These are phyloP conservation scores for Lactarius quietus DNA, from an alignment of 768 basidiomycete species.

Conservation along the genomic window DNA sequence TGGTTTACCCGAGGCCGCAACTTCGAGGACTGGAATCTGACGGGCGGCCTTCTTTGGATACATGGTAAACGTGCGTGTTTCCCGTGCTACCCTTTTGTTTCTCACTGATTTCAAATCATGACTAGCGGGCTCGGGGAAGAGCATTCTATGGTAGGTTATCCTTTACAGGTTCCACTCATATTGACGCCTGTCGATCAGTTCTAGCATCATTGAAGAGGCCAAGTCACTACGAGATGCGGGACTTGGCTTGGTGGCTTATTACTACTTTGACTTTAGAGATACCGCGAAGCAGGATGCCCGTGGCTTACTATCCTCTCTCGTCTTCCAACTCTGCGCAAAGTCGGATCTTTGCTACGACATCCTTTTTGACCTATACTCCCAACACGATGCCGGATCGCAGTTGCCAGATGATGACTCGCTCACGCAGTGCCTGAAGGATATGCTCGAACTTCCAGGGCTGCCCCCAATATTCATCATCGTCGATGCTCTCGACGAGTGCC, in stretches of 20 bases:
- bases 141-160: not conserved
- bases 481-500: no score
- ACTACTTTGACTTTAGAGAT: not conserved
- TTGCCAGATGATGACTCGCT: not conserved
- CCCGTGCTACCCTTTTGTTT: not conserved
- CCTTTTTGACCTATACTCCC: not conserved
- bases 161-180: no score
- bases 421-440: not conserved
- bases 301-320: not conserved
- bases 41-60: not conserved
- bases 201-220: not conserved
- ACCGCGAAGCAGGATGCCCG: not conserved
- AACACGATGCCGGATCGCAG: not conserved
- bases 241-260: not conserved
- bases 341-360: not conserved
- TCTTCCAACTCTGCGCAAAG: not conserved
- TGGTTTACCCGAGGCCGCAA: not conserved
- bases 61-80: not conserved
- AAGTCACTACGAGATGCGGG: not conserved
- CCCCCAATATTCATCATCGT: not conserved
- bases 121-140: not conserved
- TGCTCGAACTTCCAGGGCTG: not conserved
- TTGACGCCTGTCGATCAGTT: no score
- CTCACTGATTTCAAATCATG: not conserved
- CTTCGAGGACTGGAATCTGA: not conserved